A percentile compares a stretch with the other conserved stretches of the same genome.
Evolutionary conservation across 2,329 filamentous ascomycete genomes (phyloP).

Genomic region (Pseudogymnoascus sp.): DNA sequence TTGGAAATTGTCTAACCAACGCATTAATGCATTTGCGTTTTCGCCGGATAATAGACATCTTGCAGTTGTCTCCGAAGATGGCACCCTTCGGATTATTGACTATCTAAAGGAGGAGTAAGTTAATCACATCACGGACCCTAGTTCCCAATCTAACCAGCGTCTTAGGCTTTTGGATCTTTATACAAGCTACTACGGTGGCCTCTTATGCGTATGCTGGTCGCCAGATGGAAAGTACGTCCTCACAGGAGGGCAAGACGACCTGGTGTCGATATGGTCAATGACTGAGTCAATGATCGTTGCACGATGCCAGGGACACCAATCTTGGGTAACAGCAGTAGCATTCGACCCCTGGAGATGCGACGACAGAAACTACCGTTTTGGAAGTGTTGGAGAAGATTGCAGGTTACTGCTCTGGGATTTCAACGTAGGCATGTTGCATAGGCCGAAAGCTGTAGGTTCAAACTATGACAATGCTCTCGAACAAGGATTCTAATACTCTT

Average conservation of each 20-base stretch:
- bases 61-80: conserved; percentile 86
- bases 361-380: conserved; percentile 89
- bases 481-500: background rate
- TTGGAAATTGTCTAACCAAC: conserved; percentile 88
- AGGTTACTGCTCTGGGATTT: conserved; percentile 94
- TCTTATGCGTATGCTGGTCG: conserved; percentile 94
- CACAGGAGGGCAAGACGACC: conserved; percentile 90
- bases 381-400: conserved; percentile 91
- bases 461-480: background rate
- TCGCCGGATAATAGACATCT: conserved; percentile 82
- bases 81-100: conserved; percentile 80
- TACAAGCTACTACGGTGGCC: conserved; percentile 84
- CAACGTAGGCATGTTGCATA: conserved; percentile 89
- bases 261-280: conserved; percentile 92
- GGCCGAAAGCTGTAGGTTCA: conserved; percentile 71
- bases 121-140: background rate
- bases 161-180: conserved; percentile 74
- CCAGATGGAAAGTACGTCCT: conserved; percentile 94
- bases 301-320: conserved; percentile 88
- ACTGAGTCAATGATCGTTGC: conserved; percentile 78
- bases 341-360: conserved; percentile 98
- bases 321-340: conserved; percentile 86
- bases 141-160: conserved; percentile 13
- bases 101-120: conserved; percentile 80
- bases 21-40: conserved; percentile 85